Base-by-base conservation (phyloP, 2,329 filamentous ascomycete genomes). In the Cladosporium sp. region DNA sequence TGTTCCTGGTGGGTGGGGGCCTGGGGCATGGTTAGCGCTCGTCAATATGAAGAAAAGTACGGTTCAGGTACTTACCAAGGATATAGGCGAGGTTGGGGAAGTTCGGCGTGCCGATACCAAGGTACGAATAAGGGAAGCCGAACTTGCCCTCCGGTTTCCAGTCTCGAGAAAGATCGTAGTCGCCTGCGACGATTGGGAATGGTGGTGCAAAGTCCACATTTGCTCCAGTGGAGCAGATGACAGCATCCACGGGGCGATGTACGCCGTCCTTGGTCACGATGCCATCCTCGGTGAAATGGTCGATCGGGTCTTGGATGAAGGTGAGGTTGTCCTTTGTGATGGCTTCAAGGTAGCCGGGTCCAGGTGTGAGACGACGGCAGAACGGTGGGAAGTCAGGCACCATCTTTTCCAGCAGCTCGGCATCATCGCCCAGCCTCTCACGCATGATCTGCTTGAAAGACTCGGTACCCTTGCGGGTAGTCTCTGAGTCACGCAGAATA, bases 1-100 rank as follows among this genome's bases (percentile, higher is more conserved):
- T 1, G 85, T 82, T 0, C 86, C 87, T 0, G 83, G 81, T 1
- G 82, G 81, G 70, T 88, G 82, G 0, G 88, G 88, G 1, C 72
- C 70, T 34, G 59, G 7, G 13, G 6, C 25, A 13, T 30, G n/a
- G 28, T 61, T 36, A 61, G 58, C 28, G 11, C n/a, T 23, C 16
- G 11, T 23, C 3, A 10, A 2, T 3, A 8, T 3, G 25, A 34
- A 25, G 23, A 11, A 5, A 18, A n/a, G 3, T 3, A 32, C 23
- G 1, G 10, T 54, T 10, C n/a, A 23, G 7, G 10, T 28, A 39
- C 36, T 65, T 64, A 70, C 65, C 69, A 46, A 71, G 70, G 13
- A 71, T 63, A 60, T 68, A 73, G 6, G 68, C 69, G 21, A 71
- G 63, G 39, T 73, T 73, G 7, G 71, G 70, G 46, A 73, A 71